Conservation (phyloP, 768 basidiomycete species). For the Ramaria rubella region DNA sequence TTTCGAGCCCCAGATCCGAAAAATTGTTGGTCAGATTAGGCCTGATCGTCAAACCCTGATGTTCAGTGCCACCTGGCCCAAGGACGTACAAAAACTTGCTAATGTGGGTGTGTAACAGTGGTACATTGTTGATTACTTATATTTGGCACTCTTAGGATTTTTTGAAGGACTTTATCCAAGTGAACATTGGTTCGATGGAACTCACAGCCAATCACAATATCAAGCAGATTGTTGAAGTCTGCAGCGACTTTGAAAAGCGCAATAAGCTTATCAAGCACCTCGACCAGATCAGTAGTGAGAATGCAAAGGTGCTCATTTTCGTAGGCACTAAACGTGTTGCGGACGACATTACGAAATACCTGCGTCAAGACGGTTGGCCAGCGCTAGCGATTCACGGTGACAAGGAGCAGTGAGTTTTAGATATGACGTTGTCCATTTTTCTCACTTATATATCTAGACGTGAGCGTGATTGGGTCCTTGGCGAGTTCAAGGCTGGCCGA, state of each 20-base stretch:
- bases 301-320: conserved; percentile 98
- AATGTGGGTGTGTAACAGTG: conserved; percentile 44
- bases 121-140: conserved; percentile 4
- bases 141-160: conserved; percentile 61
- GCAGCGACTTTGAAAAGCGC: conserved; percentile 97
- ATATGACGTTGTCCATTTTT: neutral
- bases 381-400: conserved; percentile 98
- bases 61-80: conserved; percentile 99
- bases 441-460: conserved; percentile 42
- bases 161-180: conserved; percentile 93
- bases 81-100: conserved; percentile 97
- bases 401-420: conserved; percentile 82
- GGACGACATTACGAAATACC: conserved; percentile 96
- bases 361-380: conserved; percentile 99
- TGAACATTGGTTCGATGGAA: conserved; percentile 98
- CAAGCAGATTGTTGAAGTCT: conserved; percentile 90
- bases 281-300: conserved; percentile 92
- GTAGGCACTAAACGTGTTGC: conserved; percentile 97
- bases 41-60: conserved; percentile 98
- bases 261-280: conserved; percentile 94
- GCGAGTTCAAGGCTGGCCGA: conserved; percentile 97
- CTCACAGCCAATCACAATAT: conserved; percentile 98
- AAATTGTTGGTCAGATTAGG: conserved; percentile 94
- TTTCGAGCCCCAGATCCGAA: conserved; percentile 99
- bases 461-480: conserved; percentile 98